phyloP scores from a whole-genome alignment of 2,329 filamentous ascomycete species.

The Cladosporium sp. region DNA sequence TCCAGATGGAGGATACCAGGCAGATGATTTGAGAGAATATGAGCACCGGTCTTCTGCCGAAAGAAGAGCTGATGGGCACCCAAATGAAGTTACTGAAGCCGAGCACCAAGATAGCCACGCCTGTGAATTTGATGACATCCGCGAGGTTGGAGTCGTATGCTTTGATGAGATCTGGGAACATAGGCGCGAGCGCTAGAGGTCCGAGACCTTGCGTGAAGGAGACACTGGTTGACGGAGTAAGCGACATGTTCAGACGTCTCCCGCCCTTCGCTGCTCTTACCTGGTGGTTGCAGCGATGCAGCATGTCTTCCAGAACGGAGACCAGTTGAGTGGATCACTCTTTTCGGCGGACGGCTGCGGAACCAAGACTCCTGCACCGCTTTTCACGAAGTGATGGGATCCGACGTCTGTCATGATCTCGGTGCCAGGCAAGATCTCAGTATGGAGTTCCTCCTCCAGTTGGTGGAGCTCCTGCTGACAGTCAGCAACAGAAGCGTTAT shows the following conservation, averaged over 20 bases:
- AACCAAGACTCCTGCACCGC: constrained; percentile 44
- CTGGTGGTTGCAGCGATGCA: constrained; percentile 43
- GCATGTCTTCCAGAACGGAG: constrained; percentile 44
- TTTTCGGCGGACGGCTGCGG: constrained; percentile 48
- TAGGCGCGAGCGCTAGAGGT: constrained; percentile 52
- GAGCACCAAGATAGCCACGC: constrained; percentile 53
- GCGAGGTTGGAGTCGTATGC: constrained; percentile 32
- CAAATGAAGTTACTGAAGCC: constrained; percentile 60
- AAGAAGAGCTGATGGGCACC: constrained; percentile 54
- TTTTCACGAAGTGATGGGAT: constrained; percentile 61
- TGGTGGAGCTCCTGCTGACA: constrained; percentile 38
- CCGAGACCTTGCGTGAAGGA: constrained; percentile 54
- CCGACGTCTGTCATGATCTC: constrained; percentile 60
- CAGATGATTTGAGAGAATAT: constrained; percentile 52
- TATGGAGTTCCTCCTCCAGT: constrained; percentile 50
- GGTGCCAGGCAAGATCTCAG: constrained; percentile 54
- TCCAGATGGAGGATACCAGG: constrained; percentile 53
- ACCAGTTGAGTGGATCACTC: constrained; percentile 49
- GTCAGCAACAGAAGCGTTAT: background rate
- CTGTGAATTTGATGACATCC: constrained; percentile 54
- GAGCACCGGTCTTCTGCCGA: constrained; percentile 52
- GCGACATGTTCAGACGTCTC: no score
- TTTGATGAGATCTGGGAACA: constrained; percentile 56
- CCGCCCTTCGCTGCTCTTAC: no score
- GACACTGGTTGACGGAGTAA: constrained; percentile 26